A percentile compares a stretch with the other conserved stretches of the same genome.
Conservation (phyloP, 2,329 filamentous ascomycete genomes). For the Aspergillus spinulosporus region DNA sequence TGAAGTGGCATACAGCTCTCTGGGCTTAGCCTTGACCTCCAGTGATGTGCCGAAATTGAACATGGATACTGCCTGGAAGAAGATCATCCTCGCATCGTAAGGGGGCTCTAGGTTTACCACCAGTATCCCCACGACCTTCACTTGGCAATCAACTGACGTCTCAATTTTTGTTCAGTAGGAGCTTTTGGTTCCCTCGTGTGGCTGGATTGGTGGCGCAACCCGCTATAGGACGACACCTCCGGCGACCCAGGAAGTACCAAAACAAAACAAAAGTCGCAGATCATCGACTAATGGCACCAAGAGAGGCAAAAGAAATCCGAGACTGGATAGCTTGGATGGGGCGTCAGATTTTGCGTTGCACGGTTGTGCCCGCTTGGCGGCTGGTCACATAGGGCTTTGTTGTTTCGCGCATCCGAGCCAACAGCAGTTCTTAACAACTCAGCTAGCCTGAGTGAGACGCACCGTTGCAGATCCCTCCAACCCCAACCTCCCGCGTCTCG, state of each 20-base stretch:
- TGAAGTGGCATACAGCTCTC: slow-evolving; percentile 12
- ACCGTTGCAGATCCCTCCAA: slow-evolving; percentile 7
- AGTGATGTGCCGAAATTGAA: slow-evolving; percentile 8
- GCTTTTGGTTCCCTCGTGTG: not conserved
- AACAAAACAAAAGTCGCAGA: not conserved
- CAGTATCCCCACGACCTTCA: slow-evolving; percentile 9
- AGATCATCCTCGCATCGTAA: slow-evolving; percentile 3
- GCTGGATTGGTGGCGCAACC: slow-evolving; percentile 9
- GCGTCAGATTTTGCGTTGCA: slow-evolving; percentile 18
- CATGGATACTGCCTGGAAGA: slow-evolving; percentile 17
- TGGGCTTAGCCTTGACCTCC: slow-evolving; percentile 15
- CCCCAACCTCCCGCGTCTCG: slow-evolving; percentile 1
- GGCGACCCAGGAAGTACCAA: not conserved
- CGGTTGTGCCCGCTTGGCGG: slow-evolving; percentile 21
- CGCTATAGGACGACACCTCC: not conserved
- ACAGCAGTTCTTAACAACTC: slow-evolving; percentile 1
- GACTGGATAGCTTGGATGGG: not conserved
- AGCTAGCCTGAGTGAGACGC: not conserved
- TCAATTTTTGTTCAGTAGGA: slow-evolving; percentile 11
- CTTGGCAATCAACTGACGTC: slow-evolving; percentile 20
- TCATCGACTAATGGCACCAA: not conserved
- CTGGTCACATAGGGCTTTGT: slow-evolving; percentile 32
- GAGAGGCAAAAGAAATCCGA: too few species aligned
- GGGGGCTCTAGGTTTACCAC: slow-evolving; percentile 3
- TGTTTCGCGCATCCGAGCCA: slow-evolving; percentile 10